Evolutionary conservation across 148 eudicot species (phyloP), one percentile per base, ranked within the genome.

Genomic region (Camellia sinensis): DNA sequence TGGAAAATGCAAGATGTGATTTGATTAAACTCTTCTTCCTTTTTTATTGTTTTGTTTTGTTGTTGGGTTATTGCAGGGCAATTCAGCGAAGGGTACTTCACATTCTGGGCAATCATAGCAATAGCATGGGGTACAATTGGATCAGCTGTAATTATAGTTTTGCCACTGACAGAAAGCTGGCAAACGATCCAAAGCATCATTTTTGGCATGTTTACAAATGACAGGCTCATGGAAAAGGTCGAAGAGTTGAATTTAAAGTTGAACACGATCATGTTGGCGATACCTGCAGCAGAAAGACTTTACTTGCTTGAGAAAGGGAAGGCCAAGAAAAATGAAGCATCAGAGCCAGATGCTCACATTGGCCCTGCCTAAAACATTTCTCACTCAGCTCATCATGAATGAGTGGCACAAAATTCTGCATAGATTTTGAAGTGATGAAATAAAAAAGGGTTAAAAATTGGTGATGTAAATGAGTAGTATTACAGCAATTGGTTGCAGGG

Each of bases 61-160:
- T 29, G 29, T 29, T 29, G 29, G 29, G 29, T 29, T 29, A 7
- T 75, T 84, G 86, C 86, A 92, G 99, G 97, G 65, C 88, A 83
- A 81, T 96, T 93, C 79, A 90, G 87, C 80, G 76, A 87, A 84
- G 91, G 91, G 15, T 96, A 91, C 84, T 96, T 96, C 85, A 90
- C 97, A 79, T 89, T 91, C 65, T 96, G 99, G 99, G 90, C 95
- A 40, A 80, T 89, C 3, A 87, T 93, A 60, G 95, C 99, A 9
- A 92, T 96, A 78, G 94, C 89, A 46, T 96, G 99, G 99, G 99
- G 99, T 63, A 92, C 98, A 1, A 67, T 96, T 64, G 99, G 92
- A 75, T 96, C 99, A 0, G 94, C 87, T 0, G 87, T 96, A 6
- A 96, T 96, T 29, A 93, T 96, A 3, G 89, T 87, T 73, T 65